These are phyloP conservation scores for Sugiyamaella marilandica DNA, from an alignment of 805 yeast species.

Conservation along the genomic window DNA sequence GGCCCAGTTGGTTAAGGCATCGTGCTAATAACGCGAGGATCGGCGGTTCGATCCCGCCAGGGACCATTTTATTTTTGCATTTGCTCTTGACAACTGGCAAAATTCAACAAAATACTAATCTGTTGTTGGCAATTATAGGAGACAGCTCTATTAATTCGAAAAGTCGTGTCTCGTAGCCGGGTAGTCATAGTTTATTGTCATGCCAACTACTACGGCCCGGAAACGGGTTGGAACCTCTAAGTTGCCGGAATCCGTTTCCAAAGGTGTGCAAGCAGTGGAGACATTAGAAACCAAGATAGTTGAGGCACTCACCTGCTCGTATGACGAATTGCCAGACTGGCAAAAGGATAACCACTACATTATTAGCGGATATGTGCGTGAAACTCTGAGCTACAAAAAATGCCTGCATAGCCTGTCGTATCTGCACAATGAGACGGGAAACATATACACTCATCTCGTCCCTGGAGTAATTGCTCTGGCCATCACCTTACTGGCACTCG, in stretches of 20 bases:
- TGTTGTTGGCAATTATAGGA: no score
- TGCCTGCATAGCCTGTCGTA: conserved; percentile 49
- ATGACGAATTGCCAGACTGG: conserved; percentile 65
- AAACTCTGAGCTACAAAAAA: conserved; percentile 43
- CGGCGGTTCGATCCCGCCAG: conserved; percentile 16
- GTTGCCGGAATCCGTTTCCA: no score
- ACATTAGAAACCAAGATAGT: no score
- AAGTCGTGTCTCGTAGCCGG: no score
- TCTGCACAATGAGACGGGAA: conserved; percentile 64
- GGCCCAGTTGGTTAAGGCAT: conserved; percentile 16
- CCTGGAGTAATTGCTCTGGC: conserved; percentile 30
- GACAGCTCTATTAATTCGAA: no score
- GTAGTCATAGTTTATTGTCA: no score
- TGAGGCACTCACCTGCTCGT: conserved; percentile 23
- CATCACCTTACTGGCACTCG: conserved; percentile 15
- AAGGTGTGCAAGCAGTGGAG: no score
- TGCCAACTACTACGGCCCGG: no score
- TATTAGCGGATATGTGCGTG: conserved; percentile 57
- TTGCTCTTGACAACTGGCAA: no score
- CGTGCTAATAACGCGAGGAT: conserved; percentile 16
- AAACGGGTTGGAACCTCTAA: no score
- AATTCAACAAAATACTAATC: no score
- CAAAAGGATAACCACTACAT: conserved; percentile 70
- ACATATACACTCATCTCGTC: conserved; percentile 60
- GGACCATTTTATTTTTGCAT: conserved; percentile 7